Conservation (phyloP, 345 rosid genomes). For the Kernera saxatilis region DNA sequence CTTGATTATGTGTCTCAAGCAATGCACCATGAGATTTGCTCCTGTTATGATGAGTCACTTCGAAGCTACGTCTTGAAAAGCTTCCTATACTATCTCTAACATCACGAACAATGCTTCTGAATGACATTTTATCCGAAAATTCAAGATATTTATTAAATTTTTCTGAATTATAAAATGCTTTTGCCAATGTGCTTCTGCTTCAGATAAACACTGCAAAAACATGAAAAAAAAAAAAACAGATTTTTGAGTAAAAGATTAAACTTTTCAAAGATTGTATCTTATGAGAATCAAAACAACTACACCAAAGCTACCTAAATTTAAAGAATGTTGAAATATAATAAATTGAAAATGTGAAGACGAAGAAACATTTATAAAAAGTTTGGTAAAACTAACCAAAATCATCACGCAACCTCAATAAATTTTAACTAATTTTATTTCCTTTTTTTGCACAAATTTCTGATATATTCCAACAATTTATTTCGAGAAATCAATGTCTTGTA, state of each 20-base stretch:
- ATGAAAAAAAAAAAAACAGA: too few relatives aligned
- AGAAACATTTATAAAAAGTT: neutral
- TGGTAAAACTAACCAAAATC: neutral
- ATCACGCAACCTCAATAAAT: neutral
- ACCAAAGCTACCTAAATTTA: neutral
- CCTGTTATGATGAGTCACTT: constrained; percentile 48
- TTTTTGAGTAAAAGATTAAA: neutral
- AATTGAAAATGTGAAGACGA: neutral
- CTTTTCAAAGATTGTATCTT: neutral
- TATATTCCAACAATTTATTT: neutral
- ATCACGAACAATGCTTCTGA: constrained; percentile 74
- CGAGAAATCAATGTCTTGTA: neutral
- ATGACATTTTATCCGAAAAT: constrained; percentile 48
- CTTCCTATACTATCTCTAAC: constrained; percentile 81
- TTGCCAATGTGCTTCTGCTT: constrained; percentile 53
- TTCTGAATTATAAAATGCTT: constrained; percentile 14
- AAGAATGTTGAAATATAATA: neutral
- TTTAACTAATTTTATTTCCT: neutral
- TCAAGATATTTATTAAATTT: constrained; percentile 41
- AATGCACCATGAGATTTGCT: constrained; percentile 61
- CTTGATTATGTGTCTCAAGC: constrained; percentile 40
- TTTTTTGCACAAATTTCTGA: neutral
- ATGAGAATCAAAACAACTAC: neutral
- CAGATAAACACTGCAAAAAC: neutral
- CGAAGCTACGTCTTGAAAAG: constrained; percentile 69